phyloP scores from a whole-genome alignment of 2,329 filamentous ascomycete genomes.

The Aschersonia sp. region DNA sequence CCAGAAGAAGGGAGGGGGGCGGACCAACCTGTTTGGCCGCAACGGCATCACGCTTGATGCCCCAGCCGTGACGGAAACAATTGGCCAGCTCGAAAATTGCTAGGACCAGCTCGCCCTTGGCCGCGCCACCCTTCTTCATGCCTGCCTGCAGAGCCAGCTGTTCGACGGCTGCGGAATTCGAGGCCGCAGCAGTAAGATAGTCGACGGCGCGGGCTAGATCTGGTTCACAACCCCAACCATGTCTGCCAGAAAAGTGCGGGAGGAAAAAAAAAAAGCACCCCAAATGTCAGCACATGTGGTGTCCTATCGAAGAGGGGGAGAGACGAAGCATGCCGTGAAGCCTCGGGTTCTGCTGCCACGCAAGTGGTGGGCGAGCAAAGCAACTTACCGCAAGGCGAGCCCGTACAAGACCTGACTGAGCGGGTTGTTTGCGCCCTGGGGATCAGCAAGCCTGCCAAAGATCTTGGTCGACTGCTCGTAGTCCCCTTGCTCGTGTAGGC shows the following conservation, averaged over 20 bases:
- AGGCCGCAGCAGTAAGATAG: slow-evolving; percentile 77
- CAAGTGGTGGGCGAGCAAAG: slow-evolving; percentile 1
- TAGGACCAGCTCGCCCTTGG: slow-evolving; percentile 90
- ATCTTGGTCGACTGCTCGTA: slow-evolving; percentile 67
- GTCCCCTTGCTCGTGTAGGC: slow-evolving; percentile 74
- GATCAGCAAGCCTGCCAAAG: slow-evolving; percentile 74
- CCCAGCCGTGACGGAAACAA: slow-evolving; percentile 91
- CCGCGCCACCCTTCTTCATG: slow-evolving; percentile 81
- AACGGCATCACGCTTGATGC: slow-evolving; percentile 68
- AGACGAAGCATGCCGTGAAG: neutral
- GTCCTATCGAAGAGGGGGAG: no score
- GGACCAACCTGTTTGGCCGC: slow-evolving; percentile 57
- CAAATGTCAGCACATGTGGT: no score
- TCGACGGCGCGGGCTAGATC: slow-evolving; percentile 60
- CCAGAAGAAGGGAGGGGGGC: neutral
- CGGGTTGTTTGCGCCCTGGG: slow-evolving; percentile 74
- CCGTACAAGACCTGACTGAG: slow-evolving; percentile 93
- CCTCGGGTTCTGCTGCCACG: no score
- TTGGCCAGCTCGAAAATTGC: slow-evolving; percentile 93
- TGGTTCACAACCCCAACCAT: slow-evolving; percentile 79
- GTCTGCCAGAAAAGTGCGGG: slow-evolving; percentile 31
- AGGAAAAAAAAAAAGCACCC: no score
- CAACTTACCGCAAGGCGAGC: slow-evolving; percentile 58
- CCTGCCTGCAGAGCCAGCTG: slow-evolving; percentile 72
- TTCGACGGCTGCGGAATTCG: slow-evolving; percentile 80